A percentile compares a stretch with the other conserved stretches of the same genome.
Evolutionary conservation across 164 flowering plant species (phyloP).

Genomic region (Aristolochia contorta): DNA sequence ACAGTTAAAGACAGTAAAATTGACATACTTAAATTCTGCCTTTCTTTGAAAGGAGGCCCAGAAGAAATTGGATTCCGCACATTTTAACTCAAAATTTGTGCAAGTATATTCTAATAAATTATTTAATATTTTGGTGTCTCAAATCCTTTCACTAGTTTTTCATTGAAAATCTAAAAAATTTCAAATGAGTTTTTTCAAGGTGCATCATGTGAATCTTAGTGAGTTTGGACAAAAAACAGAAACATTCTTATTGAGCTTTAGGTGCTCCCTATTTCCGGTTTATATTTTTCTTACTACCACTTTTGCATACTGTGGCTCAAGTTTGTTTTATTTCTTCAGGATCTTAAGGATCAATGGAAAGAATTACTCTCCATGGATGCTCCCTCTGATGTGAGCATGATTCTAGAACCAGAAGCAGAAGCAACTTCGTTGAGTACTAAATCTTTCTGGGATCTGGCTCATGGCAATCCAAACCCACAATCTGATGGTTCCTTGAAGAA

Average conservation of each 20-base stretch:
- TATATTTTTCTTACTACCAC: background rate
- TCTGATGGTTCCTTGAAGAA: conserved; percentile 11
- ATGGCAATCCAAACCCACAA: conserved; percentile 13
- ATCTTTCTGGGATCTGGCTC: conserved; percentile 59
- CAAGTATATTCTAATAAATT: too few relatives aligned
- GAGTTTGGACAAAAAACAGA: background rate
- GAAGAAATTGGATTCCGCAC: too few relatives aligned
- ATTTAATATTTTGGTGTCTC: background rate
- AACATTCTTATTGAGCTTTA: background rate
- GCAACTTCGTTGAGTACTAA: conserved; percentile 20
- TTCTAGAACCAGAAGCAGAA: conserved; percentile 48
- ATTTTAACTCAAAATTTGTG: too few relatives aligned
- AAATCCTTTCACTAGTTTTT: background rate
- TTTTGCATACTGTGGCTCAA: background rate
- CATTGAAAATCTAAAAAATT: background rate
- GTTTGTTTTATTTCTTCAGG: conserved; percentile 28
- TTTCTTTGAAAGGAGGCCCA: too few relatives aligned
- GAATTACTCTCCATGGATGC: conserved; percentile 80
- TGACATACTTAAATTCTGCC: too few relatives aligned
- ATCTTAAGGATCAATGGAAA: conserved; percentile 55
- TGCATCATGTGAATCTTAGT: background rate
- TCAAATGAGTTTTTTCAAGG: background rate
- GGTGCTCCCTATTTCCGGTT: background rate
- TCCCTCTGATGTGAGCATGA: conserved; percentile 28
- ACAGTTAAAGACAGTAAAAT: too few relatives aligned